Base-by-base conservation (phyloP, 2,329 filamentous ascomycete species). In the Pestalotiopsis sp. region DNA sequence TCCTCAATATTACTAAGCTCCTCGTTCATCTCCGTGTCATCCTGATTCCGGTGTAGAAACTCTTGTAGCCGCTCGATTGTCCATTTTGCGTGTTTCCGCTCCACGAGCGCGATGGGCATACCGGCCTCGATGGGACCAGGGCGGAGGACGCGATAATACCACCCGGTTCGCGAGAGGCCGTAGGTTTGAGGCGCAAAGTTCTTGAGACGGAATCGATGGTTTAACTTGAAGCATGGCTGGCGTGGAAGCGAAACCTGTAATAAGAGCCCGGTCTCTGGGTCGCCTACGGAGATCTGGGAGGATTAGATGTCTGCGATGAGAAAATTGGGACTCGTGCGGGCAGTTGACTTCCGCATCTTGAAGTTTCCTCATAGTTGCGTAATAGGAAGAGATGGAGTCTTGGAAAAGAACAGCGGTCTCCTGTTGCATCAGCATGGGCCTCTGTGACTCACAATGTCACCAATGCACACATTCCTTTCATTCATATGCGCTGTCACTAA, bases 161-260 rank as follows among this genome's bases (percentile, higher is more conserved):
- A 92, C 0, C 90, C 90, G 0, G 89, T 91, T 1, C 89, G 84
- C 68, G 86, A 86, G 2, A 80, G 81, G 70, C 84, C 82, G 78
- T 87, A 90, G 0, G 88, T 87, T 23, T 83, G 80, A 0, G 85
- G 85, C 4, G 89, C 87, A 77, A 92, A 91, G 70, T 89, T 86
- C 73, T 87, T 88, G 11, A 90, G 79, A 41, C 86, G 83, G 76
- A 92, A 92, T 1, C 90, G 87, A 73, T 91, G 89, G 75, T 92
- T 92, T 9, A 92, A 83, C 75, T 92, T 92, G 80, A 87, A 92
- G 79, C 90, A 92, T 11, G 90, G 90, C 72, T 89, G 86, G 17
- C 90, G 84, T 0, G 90, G 90, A 27, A 91, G 79, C 70, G 84
- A 87, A 27, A 91, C 86, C 72, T 91, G 86, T 0, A 91, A 81